Evolutionary conservation across 2,329 filamentous ascomycete species (phyloP), one percentile per base, ranked within the genome.

Genomic region (Diaporthe sp.): DNA sequence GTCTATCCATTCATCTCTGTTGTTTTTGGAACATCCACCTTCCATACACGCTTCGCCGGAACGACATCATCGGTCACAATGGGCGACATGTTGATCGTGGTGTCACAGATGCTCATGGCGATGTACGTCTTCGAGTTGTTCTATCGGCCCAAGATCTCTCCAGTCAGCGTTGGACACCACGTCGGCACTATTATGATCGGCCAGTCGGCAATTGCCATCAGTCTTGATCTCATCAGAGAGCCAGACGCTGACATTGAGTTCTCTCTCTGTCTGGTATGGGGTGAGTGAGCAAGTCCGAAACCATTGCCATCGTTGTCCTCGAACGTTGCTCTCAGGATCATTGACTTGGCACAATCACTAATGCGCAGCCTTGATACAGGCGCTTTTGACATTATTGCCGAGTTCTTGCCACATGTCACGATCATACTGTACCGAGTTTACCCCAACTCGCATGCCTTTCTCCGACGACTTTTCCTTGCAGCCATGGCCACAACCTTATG

Each of bases 91-190:
- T 35, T 73, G 50, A 55, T 73, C 17, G 71, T 73, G 7, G 64
- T 66, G 22, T 68, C 71, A 8, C 71, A 73, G 22, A 52, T 73
- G 40, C 55, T 73, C 17, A 58, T 73, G 30, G 50, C 60, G 9
- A 73, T 73, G 71, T 73, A 73, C 17, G 22, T 68, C 22, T 73
- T 73, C 50, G 71, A 73, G 40, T 33, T 73, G 12, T 73, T 73
- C 22, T 73, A 73, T 15, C 60, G 71, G 15, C 71, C 71, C 22
- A 68, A 47, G 15, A 73, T 73, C n/a, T 73, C 71, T 5, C 71
- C 71, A 19, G 54, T 73, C 30, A 73, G 71, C 25, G 64, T 67
- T 4, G 28, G 38, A 35, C 71, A 73, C 30, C 71, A 73, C n/a
- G 42, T 73, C 8, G 71, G 71, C 9, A 67, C 71, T 1, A 73